phyloP scores from a whole-genome alignment of 371 early-diverging fungal species.

The Chytridium lagenaria region DNA sequence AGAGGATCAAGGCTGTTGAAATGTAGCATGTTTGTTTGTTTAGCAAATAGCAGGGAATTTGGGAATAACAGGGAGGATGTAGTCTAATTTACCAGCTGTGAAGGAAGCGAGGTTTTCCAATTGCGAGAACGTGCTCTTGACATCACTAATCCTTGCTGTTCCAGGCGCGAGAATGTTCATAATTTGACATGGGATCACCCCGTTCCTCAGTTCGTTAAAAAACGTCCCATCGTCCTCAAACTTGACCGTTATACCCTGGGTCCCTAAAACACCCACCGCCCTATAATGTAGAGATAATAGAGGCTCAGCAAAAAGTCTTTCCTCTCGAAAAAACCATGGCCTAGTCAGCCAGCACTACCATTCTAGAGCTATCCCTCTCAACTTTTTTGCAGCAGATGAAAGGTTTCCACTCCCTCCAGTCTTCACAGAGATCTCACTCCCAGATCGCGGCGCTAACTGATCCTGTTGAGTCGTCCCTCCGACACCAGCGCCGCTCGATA shows the following conservation, averaged over 20 bases:
- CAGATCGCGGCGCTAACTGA: background rate
- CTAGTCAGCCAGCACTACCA: too few relatives aligned
- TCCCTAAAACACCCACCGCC: background rate
- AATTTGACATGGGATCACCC: slow-evolving; percentile 24
- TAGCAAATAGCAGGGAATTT: background rate
- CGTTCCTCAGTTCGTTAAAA: slow-evolving; percentile 28
- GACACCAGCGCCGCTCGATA: background rate
- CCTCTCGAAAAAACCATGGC: background rate
- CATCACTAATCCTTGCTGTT: slow-evolving; percentile 22
- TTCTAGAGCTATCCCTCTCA: background rate
- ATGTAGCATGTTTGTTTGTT: background rate
- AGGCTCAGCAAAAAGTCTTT: background rate
- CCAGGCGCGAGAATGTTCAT: slow-evolving; percentile 30
- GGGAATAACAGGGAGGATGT: background rate
- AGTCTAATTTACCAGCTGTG: slow-evolving; percentile 23
- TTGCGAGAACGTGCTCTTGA: slow-evolving; percentile 19
- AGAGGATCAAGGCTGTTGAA: slow-evolving; percentile 29
- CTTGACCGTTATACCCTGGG: background rate
- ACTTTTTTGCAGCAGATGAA: background rate
- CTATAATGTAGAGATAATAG: background rate
- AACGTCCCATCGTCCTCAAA: slow-evolving; percentile 1
- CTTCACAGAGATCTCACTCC: background rate
- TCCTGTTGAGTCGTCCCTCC: background rate
- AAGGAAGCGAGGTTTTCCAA: slow-evolving; percentile 45
- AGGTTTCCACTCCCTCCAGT: background rate